Evolutionary conservation across 345 rosid species (phyloP).

Genomic region (Euphorbia pulcherrima): DNA sequence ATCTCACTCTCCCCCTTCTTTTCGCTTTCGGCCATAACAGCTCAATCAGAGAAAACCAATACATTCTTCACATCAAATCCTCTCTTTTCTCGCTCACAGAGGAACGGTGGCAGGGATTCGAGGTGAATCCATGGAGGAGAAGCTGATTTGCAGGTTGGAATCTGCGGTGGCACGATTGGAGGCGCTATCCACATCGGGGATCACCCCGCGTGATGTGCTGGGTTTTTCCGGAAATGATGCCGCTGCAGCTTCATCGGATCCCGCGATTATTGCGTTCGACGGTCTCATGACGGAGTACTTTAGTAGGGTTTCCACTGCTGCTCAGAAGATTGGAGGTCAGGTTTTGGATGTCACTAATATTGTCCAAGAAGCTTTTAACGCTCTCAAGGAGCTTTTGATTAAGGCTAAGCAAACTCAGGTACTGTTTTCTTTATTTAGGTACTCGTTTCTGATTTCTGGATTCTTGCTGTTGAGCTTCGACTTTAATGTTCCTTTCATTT

Average conservation of each 20-base stretch:
- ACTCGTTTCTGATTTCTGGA: neutral
- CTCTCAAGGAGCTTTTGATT: slow-evolving; percentile 64
- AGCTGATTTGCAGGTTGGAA: slow-evolving; percentile 67
- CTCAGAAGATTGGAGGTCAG: slow-evolving; percentile 87
- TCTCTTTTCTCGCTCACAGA: neutral
- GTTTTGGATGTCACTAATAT: slow-evolving; percentile 70
- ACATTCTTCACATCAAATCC: slow-evolving; percentile 10
- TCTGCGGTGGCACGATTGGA: slow-evolving; percentile 78
- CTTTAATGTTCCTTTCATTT: neutral
- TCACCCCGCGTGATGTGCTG: slow-evolving; percentile 20
- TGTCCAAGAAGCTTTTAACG: slow-evolving; percentile 56
- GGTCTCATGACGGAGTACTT: slow-evolving; percentile 55
- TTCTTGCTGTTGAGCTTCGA: neutral
- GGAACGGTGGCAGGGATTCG: too few relatives aligned
- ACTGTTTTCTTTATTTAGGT: neutral
- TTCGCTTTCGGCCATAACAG: slow-evolving; percentile 14
- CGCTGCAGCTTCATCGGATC: slow-evolving; percentile 42
- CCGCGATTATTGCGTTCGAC: slow-evolving; percentile 70
- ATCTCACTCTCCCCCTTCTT: neutral
- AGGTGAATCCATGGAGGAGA: slow-evolving; percentile 56
- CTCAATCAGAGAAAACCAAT: neutral
- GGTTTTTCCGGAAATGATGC: slow-evolving; percentile 12
- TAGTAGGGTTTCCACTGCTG: slow-evolving; percentile 54
- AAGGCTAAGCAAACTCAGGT: slow-evolving; percentile 71
- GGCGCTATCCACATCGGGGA: slow-evolving; percentile 40